A percentile compares a stretch with the other conserved stretches of the same genome.
Evolutionary conservation across 2,329 filamentous ascomycete species (phyloP).

Genomic region (Fusarium avenaceum): DNA sequence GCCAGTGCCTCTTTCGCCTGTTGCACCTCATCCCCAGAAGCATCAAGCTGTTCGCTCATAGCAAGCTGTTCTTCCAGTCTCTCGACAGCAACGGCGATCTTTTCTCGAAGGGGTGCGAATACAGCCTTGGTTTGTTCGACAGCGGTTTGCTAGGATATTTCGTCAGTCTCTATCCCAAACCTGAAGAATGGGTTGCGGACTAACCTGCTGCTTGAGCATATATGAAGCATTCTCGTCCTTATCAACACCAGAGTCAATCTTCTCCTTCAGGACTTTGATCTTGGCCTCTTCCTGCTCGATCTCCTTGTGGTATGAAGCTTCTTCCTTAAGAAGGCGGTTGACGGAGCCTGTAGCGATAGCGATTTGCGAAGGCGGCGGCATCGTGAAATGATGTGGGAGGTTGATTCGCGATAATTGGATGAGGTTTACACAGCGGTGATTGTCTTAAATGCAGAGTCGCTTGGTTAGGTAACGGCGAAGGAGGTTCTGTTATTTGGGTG

Average conservation of each 20-base stretch:
- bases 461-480: constrained; percentile 7
- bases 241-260: constrained; percentile 63
- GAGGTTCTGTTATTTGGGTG: constrained; percentile 28
- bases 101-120: constrained; percentile 77
- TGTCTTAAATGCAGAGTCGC: background rate
- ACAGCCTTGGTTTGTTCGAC: constrained; percentile 90
- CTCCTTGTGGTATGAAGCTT: constrained; percentile 90
- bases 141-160: constrained; percentile 73
- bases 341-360: constrained; percentile 84
- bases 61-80: constrained; percentile 84
- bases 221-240: constrained; percentile 82
- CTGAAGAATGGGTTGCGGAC: constrained; percentile 41
- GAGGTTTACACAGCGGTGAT: background rate
- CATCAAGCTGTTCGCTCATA: constrained; percentile 64
- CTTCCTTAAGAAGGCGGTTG: constrained; percentile 89
- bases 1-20: constrained; percentile 68
- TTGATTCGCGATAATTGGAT: background rate
- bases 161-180: constrained; percentile 14
- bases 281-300: constrained; percentile 79
- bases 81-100: constrained; percentile 78
- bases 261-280: constrained; percentile 75
- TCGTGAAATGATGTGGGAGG: constrained; percentile 55
- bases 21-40: constrained; percentile 63
- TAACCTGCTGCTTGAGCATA: constrained; percentile 87
- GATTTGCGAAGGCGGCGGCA: constrained; percentile 83